Base-by-base conservation (phyloP, 306 rosid genomes). In the Crataegus laevigata region DNA sequence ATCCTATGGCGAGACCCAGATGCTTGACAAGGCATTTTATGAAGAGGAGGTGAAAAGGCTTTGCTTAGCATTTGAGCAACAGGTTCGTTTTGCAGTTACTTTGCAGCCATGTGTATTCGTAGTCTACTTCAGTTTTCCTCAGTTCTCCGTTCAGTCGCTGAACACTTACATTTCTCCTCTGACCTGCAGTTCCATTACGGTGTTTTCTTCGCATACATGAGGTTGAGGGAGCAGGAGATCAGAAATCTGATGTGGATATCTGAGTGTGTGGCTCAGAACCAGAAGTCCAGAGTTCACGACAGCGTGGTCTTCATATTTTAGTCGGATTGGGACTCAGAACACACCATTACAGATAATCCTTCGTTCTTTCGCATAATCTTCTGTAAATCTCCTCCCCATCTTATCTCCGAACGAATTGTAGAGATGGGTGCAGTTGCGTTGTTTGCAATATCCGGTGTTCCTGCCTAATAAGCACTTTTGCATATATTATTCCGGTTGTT, bases 41-140 rank as follows among this genome's bases (percentile, higher is more conserved):
- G 98, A 94, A 87, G 99, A 94, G 91, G 99, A 94, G 85, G 97
- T 94, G 88, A 94, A 94, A 85, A 89, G 96, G 86, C 97, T 87
- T 68, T 94, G 99, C 87, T 74, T 94, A 78, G 88, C 99, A 50
- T 94, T 89, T 83, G 97, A 94, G 81, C 99, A 94, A 87, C 99
- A 94, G 97, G 99, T 91, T 52, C 65, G 72, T 70, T 22, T 64
- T 47, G 40, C 57, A 2, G 61, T 77, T 45, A 5, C 66, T 74
- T 10, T 54, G 63, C 19, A 4, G 25, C 26, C 12, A 11, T 58
- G 11, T 59, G 13, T 59, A 1, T 40, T 19, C 4, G 43, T 76
- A 14, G 34, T 28, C 47, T 15, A 11, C 14, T 66, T 43, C 61
- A 50, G 73, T 15, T 18, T 26, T 72, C 66, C 43, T 42, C 14